A percentile compares a stretch with the other conserved stretches of the same genome.
phyloP scores from a whole-genome alignment of 139 green algal genomes.

The Picochlorum sp. region DNA sequence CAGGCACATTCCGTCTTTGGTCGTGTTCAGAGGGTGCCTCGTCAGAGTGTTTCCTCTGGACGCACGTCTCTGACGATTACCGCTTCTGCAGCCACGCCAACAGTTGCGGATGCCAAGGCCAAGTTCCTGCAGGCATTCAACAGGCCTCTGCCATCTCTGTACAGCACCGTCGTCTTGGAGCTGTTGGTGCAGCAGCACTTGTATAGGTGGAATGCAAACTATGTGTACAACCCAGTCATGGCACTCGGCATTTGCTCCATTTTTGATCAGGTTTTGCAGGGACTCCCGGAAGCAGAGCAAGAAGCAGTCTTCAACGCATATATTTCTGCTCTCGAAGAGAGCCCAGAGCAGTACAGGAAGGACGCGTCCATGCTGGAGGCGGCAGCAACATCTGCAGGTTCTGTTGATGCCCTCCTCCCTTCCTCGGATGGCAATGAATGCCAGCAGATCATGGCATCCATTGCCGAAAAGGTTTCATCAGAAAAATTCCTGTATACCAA shows the following conservation, averaged over 20 bases:
- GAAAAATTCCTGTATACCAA: conserved; percentile 77
- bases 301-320: conserved; percentile 71
- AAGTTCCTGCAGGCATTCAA: conserved; percentile 42
- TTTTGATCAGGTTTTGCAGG: conserved; percentile 83
- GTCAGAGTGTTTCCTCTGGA: neutral
- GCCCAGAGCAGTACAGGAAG: conserved; percentile 51
- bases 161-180: conserved; percentile 82
- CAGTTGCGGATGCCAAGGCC: conserved; percentile 53
- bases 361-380: conserved; percentile 57
- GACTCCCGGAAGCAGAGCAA: conserved; percentile 33
- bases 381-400: conserved; percentile 17
- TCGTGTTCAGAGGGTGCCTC: no score
- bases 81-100: conserved; percentile 31
- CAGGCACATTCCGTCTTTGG: no score
- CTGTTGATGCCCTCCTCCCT: neutral
- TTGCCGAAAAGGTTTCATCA: conserved; percentile 38
- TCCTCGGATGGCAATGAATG: conserved; percentile 39
- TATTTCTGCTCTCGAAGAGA: conserved; percentile 64
- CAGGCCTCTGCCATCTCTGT: conserved; percentile 70
- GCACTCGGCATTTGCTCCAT: conserved; percentile 80
- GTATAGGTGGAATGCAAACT: conserved; percentile 74
- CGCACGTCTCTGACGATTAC: neutral
- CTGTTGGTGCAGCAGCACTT: conserved; percentile 91
- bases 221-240: conserved; percentile 80
- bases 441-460: conserved; percentile 53